These are phyloP conservation scores for Eimeria zaria DNA, from an alignment of 169 alveolate species.

Conservation along the genomic window DNA sequence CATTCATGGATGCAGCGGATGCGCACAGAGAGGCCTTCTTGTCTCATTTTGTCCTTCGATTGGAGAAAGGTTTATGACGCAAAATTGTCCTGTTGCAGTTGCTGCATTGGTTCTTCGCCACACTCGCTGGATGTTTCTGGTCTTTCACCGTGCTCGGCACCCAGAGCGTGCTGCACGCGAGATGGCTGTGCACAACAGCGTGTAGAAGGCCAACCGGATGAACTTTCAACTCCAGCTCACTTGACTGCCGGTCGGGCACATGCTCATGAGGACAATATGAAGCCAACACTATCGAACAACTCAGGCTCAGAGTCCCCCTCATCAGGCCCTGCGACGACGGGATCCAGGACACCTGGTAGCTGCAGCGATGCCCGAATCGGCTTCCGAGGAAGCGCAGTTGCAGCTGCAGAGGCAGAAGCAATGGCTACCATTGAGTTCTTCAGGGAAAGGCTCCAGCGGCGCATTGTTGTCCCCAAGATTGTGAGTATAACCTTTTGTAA, in stretches of 20 bases:
- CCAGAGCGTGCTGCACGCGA: conserved; percentile 24
- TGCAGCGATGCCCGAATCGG: conserved; percentile 8
- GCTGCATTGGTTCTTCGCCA: conserved; percentile 37
- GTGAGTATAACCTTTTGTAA: conserved; percentile 4
- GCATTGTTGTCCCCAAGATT: conserved; percentile 72
- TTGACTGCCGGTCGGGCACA: neutral
- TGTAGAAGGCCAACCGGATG: neutral
- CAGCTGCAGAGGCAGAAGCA: conserved; percentile 81
- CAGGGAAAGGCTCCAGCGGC: conserved; percentile 78
- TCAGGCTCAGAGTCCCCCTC: conserved; percentile 27
- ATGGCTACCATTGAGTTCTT: conserved; percentile 77
- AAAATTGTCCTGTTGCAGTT: conserved; percentile 3
- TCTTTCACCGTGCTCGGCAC: conserved; percentile 28
- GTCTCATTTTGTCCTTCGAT: conserved; percentile 78
- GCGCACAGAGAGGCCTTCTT: conserved; percentile 77
- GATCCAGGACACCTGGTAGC: conserved; percentile 46
- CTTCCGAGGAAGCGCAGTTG: conserved; percentile 63
- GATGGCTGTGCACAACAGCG: conserved; percentile 19
- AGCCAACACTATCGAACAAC: neutral
- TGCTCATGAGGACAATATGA: conserved; percentile 20
- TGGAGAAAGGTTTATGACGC: conserved; percentile 75
- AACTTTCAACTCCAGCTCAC: neutral
- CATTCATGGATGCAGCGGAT: conserved; percentile 80
- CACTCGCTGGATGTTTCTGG: neutral
- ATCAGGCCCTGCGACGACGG: conserved; percentile 52